Evolutionary conservation across 345 rosid species (phyloP).

Genomic region (Tarenaya hassleriana): DNA sequence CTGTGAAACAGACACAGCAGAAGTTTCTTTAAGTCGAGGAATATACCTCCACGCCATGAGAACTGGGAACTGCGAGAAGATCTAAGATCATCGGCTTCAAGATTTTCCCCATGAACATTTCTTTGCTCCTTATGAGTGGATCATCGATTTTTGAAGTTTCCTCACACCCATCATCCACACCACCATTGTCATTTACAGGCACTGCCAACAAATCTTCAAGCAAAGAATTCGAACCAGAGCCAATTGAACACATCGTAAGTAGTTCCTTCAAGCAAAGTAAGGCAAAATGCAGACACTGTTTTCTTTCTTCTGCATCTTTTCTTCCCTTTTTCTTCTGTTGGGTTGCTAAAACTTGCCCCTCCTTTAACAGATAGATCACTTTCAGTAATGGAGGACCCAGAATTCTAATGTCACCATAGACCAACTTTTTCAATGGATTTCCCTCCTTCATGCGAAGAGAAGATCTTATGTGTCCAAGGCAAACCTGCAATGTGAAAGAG

Average conservation of each 20-base stretch:
- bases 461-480: conserved; percentile 48
- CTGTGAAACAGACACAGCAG: conserved; percentile 10
- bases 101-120: conserved; percentile 40
- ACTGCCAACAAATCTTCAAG: conserved; percentile 55
- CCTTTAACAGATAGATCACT: conserved; percentile 46
- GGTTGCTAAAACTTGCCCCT: conserved; percentile 26
- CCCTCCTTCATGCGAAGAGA: conserved; percentile 38
- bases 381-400: conserved; percentile 61
- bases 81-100: conserved; percentile 50
- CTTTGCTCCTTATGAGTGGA: conserved; percentile 37
- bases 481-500: conserved; percentile 48
- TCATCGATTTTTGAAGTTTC: conserved; percentile 36
- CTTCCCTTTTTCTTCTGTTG: conserved; percentile 35
- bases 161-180: conserved; percentile 36
- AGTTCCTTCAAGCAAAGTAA: conserved; percentile 68
- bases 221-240: conserved; percentile 35
- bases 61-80: conserved; percentile 38
- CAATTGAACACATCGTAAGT: conserved; percentile 33
- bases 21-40: conserved; percentile 11
- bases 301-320: conserved; percentile 43
- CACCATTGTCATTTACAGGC: conserved; percentile 33
- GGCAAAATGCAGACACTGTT: conserved; percentile 51
- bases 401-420: conserved; percentile 53
- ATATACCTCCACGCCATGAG: conserved; percentile 58
- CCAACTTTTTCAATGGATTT: conserved; percentile 46